phyloP scores from a whole-genome alignment of 2,329 filamentous ascomycete species.

The Curvularia verruculosa region DNA sequence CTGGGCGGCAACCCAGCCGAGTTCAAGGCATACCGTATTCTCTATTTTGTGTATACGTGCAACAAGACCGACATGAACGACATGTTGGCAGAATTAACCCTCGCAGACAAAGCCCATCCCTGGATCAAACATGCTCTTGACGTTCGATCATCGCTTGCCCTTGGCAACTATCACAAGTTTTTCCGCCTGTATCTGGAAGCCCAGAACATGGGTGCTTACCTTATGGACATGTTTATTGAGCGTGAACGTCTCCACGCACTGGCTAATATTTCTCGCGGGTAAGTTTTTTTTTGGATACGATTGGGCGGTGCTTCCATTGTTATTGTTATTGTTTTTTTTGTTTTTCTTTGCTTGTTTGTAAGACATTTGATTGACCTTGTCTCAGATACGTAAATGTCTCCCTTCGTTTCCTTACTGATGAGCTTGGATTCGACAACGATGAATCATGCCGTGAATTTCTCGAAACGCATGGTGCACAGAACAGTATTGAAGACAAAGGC shows the following conservation, averaged over 20 bases:
- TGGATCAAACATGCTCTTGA: conserved; percentile 83
- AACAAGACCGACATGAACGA: conserved; percentile 98
- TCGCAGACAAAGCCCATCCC: conserved; percentile 91
- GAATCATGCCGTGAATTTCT: conserved; percentile 90
- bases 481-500: conserved; percentile 76
- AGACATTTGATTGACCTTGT: conserved; percentile 54
- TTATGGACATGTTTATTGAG: conserved; percentile 99
- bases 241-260: conserved; percentile 90
- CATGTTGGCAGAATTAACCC: conserved; percentile 97
- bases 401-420: conserved; percentile 90
- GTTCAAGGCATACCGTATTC: conserved; percentile 98
- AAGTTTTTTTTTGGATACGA: too few relatives aligned
- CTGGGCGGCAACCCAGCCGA: conserved; percentile 89
- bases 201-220: conserved; percentile 95
- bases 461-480: conserved; percentile 76
- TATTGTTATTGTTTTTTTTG: too few relatives aligned
- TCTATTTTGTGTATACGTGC: conserved; percentile 99
- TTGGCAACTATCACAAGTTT: conserved; percentile 97
- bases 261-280: conserved; percentile 94
- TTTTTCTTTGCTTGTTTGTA: too few relatives aligned
- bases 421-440: conserved; percentile 94
- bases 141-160: conserved; percentile 86
- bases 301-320: too few relatives aligned
- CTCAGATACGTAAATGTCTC: conserved; percentile 88
- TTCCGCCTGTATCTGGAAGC: conserved; percentile 95